Evolutionary conservation across 768 basidiomycete genomes (phyloP).

Genomic region (Lepiota subincarnata): DNA sequence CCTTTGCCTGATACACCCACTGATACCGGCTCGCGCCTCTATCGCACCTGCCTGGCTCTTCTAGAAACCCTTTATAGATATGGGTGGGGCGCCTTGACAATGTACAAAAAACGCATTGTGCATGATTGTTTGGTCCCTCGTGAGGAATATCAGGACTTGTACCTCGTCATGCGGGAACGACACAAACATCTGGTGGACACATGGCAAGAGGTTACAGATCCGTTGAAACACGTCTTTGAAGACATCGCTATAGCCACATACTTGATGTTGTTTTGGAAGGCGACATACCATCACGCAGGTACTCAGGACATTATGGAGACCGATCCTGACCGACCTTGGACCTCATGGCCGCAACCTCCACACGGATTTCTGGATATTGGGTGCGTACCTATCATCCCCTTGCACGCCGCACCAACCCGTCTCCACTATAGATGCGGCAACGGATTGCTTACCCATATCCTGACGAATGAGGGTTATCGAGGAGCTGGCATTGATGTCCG

Average conservation of each 20-base stretch:
- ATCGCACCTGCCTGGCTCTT: slow-evolving; percentile 76
- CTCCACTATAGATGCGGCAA: slow-evolving; percentile 71
- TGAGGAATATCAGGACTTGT: slow-evolving; percentile 86
- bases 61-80: slow-evolving; percentile 85
- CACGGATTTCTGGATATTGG: slow-evolving; percentile 91
- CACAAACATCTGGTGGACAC: slow-evolving; percentile 70
- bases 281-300: slow-evolving; percentile 41
- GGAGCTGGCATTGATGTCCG: slow-evolving; percentile 88
- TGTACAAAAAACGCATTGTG: slow-evolving; percentile 81
- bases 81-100: slow-evolving; percentile 76
- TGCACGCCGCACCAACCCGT: background rate
- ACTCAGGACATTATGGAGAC: background rate
- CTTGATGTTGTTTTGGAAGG: slow-evolving; percentile 88
- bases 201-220: slow-evolving; percentile 84
- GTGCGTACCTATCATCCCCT: slow-evolving; percentile 30
- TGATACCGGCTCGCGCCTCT: slow-evolving; percentile 60
- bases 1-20: slow-evolving; percentile 46
- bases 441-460: slow-evolving; percentile 86
- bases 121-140: slow-evolving; percentile 80
- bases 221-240: slow-evolving; percentile 90
- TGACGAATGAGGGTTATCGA: slow-evolving; percentile 75
- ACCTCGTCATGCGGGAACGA: slow-evolving; percentile 80
- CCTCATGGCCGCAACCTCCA: slow-evolving; percentile 70
- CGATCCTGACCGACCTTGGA: slow-evolving; percentile 49
- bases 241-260: slow-evolving; percentile 96